Evolutionary conservation across 768 basidiomycete species (phyloP), one percentile per base, ranked within the genome.

Genomic region (Auricularia heimuer): DNA sequence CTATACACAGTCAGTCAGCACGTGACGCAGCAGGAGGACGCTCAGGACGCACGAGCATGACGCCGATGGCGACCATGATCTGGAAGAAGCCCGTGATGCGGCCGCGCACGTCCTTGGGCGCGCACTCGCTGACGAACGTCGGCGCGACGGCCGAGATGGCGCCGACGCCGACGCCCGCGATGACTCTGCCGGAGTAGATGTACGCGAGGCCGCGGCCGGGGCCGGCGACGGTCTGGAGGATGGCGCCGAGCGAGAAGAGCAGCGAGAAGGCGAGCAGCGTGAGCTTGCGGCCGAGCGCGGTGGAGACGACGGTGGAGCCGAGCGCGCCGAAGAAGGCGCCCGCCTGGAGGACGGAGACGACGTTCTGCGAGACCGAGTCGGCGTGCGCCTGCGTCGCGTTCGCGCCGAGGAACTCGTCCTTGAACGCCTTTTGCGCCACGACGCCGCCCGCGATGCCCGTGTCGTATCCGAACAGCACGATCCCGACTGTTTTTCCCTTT

Each of bases 251-350:
- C 24, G 76, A 68, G 75, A 92, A 94, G 63, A 94, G 77, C 24
- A 82, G 54, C 1, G 82, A 81, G 69, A 86, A 92, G 1, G 67
- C 74, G 56, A 90, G 70, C 12, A 93, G 76, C 0, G 89, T 85
- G 74, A 76, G 80, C 69, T 81, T 81, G 14, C 92, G 82, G 2
- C 92, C 92, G 56, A 92, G 76, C 62, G 74, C 65, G 90, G 89
- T 76, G 11, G 89, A 89, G 54, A 89, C 70, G 0, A 87, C 87
- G 1, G 88, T 87, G 68, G 85, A 87, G 10, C 82, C 81, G 4
- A 95, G 73, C 14, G 92, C 90, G 65, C 92, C 93, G 71, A 94
- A 94, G 81, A 94, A 93, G 0, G 90, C 90, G 11, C 91, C 91
- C 3, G 86, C 90, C 72, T 94, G 92, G 10, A 94, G 80, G 3